phyloP scores from a whole-genome alignment of 257 asterid species.

The Cruciata laevipes region DNA sequence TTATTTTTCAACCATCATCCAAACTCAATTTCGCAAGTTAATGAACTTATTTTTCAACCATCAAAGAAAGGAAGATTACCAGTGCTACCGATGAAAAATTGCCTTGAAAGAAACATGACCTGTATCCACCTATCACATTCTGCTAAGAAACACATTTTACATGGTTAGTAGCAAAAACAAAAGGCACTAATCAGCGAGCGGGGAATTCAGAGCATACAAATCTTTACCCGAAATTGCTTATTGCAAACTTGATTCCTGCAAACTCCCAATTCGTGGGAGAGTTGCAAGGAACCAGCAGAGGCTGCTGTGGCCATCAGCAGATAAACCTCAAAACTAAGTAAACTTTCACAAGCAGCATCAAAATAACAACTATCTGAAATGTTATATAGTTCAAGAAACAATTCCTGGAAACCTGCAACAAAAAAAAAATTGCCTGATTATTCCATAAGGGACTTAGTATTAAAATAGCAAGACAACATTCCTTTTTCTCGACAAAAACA shows the following conservation, averaged over 20 bases:
- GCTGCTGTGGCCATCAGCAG: conserved; percentile 36
- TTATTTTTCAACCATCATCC: no score
- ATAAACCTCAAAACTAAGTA: conserved; percentile 10
- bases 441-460: background rate
- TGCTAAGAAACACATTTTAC: conserved; percentile 26
- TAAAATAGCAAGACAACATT: background rate
- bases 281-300: conserved; percentile 60
- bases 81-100: conserved; percentile 40
- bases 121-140: conserved; percentile 34
- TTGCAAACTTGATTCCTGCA: conserved; percentile 48
- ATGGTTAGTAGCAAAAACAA: background rate
- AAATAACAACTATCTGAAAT: background rate
- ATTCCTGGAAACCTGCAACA: conserved; percentile 11
- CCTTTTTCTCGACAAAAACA: background rate
- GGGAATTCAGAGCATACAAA: background rate
- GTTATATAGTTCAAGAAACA: conserved; percentile 1
- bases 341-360: conserved; percentile 18
- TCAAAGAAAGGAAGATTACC: conserved; percentile 30
- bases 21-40: background rate
- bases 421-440: background rate
- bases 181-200: conserved; percentile 1
- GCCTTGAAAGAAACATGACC: conserved; percentile 26
- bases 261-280: conserved; percentile 51
- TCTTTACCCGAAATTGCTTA: conserved; percentile 32
- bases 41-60: background rate